These are phyloP conservation scores for Sugiyamaella smithiae DNA, from an alignment of 805 yeast species.

Conservation along the genomic window DNA sequence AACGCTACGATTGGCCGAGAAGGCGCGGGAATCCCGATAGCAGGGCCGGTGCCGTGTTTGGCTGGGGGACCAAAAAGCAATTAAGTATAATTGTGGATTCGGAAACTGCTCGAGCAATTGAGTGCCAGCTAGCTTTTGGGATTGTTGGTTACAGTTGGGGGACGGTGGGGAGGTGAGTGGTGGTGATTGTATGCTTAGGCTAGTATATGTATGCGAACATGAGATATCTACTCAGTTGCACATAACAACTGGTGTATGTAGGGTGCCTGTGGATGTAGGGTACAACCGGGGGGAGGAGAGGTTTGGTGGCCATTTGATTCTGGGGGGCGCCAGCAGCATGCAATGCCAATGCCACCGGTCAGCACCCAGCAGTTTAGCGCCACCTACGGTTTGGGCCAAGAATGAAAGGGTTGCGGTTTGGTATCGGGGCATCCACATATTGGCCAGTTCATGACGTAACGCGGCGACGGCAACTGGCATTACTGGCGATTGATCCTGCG, in stretches of 20 bases:
- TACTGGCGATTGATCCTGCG: background rate
- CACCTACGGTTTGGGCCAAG: too few species aligned
- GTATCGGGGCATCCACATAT: too few species aligned
- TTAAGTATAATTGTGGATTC: too few species aligned
- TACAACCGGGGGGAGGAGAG: background rate
- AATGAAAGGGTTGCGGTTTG: too few species aligned
- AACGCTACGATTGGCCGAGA: background rate
- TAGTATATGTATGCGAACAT: slow-evolving; percentile 1
- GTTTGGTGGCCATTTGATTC: background rate
- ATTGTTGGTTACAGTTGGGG: too few species aligned
- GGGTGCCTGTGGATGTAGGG: slow-evolving; percentile 1
- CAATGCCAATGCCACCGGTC: too few species aligned
- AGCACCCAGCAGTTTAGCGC: too few species aligned
- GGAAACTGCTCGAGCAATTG: slow-evolving; percentile 1
- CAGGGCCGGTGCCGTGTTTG: slow-evolving; percentile 1
- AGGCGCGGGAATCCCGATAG: slow-evolving; percentile 1
- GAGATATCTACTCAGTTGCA: background rate
- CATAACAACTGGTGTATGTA: background rate
- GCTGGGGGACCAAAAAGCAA: slow-evolving; percentile 5
- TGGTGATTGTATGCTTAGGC: background rate
- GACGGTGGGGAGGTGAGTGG: too few species aligned
- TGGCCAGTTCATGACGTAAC: background rate
- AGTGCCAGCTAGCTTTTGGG: background rate
- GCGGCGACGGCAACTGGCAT: background rate
- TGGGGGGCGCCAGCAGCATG: slow-evolving; percentile 2